Evolutionary conservation across 148 eudicot genomes (phyloP), one percentile per base, ranked within the genome.

Genomic region (Dysphania ambrosioides): DNA sequence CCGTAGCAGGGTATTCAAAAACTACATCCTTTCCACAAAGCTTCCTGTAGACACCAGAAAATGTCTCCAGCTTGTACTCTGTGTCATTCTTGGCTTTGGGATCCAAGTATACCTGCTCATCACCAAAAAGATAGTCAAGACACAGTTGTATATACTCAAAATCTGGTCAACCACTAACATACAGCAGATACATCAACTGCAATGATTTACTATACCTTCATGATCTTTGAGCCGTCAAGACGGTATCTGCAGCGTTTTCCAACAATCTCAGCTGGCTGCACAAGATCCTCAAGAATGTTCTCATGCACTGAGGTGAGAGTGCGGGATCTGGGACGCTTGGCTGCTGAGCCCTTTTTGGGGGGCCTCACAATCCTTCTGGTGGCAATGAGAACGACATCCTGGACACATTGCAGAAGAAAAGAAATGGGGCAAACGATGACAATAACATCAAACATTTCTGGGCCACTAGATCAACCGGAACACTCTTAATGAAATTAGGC

Each of bases 1-100:
- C 96, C 0, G 86, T 68, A 0, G 77, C 51, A 0, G 98, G 93
- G 81, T 85, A 93, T 27, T 93, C 97, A 40, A 93, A 93, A 56
- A 91, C 94, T 26, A 93, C 97, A 63, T 93, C 97, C 79, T 93
- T 91, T 66, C 98, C 98, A n/a, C 92, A 89, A 40, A 93, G 92
- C 89, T 91, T 93, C 77, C 87, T 83, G 86, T 91, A 91, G 38
- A 93, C 97, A 53, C 88, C 97, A 36, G 92, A 78, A 67, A 88
- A 93, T 13, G 98, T 87, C 82, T 93, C 98, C 21, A 93, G 89
- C 83, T 93, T 93, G 87, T 93, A 88, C 88, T 91, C 97, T 0
- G 98, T 93, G 67, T 93, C 90, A 27, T 93, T 93, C 16, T 87
- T 86, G 55, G 85, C 86, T 85, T 93, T 93, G 3, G 97, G 93